Conservation (phyloP, 148 eudicot species). For the Talinum fruticosum region DNA sequence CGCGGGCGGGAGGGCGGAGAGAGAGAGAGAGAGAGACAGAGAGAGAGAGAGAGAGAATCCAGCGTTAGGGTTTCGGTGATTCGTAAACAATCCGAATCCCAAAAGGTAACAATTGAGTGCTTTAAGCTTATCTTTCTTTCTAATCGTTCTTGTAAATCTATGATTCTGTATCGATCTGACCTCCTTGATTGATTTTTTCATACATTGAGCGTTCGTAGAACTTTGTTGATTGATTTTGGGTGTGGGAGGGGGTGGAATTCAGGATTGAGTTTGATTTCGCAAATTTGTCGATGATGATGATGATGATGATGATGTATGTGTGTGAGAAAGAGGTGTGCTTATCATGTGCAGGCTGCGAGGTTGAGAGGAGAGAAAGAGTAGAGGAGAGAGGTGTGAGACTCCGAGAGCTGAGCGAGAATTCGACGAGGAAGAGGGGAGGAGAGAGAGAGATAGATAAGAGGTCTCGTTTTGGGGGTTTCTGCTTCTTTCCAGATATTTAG, state of each 20-base stretch:
- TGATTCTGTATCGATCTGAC: neutral
- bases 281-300: constrained; percentile 19
- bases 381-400: constrained; percentile 47
- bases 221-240: constrained; percentile 12
- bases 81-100: neutral
- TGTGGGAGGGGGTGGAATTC: neutral
- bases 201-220: neutral
- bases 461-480: constrained; percentile 15
- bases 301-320: constrained; percentile 54
- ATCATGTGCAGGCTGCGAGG: constrained; percentile 84
- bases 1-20: neutral
- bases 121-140: neutral
- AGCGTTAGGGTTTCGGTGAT: constrained; percentile 24
- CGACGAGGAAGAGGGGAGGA: constrained; percentile 15
- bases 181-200: neutral
- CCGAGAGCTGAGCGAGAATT: constrained; percentile 25
- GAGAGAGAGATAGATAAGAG: constrained; percentile 18
- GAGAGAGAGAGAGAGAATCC: neutral
- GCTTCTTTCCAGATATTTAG: constrained; percentile 13
- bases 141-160: neutral
- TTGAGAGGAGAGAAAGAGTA: constrained; percentile 62
- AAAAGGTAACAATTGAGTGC: constrained; percentile 26
- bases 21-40: neutral
- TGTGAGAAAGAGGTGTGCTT: constrained; percentile 99
- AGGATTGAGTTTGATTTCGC: constrained; percentile 33